Evolutionary conservation across 495 filamentous ascomycete species (phyloP).

Genomic region (Apiosordaria backusii): DNA sequence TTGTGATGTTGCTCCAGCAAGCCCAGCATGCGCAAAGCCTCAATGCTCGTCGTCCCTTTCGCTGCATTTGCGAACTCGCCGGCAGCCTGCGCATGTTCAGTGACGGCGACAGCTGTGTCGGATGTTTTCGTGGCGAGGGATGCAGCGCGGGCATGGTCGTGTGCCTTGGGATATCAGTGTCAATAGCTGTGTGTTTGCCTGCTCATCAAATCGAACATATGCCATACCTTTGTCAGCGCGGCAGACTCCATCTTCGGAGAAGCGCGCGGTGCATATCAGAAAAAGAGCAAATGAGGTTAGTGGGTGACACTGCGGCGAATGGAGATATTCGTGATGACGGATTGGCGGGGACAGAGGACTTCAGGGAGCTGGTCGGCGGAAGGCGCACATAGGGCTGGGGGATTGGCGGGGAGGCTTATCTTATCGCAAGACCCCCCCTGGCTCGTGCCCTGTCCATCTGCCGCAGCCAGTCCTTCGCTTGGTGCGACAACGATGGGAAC

Average conservation of each 20-base stretch:
- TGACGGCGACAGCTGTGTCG: slow-evolving; percentile 74
- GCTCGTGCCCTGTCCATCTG: neutral
- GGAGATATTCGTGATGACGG: neutral
- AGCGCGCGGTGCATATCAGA: neutral
- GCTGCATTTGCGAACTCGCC: slow-evolving; percentile 84
- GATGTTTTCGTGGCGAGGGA: slow-evolving; percentile 66
- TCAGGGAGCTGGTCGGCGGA: neutral
- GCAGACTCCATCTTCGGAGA: slow-evolving; percentile 39
- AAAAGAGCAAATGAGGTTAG: neutral
- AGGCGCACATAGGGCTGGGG: slow-evolving; percentile 1
- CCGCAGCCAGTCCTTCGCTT: neutral
- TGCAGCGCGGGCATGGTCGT: slow-evolving; percentile 84
- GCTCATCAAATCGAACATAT: neutral
- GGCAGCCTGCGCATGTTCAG: slow-evolving; percentile 85
- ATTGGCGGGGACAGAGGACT: slow-evolving; percentile 5
- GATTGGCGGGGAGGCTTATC: neutral
- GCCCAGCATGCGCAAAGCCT: slow-evolving; percentile 78
- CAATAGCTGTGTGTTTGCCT: neutral
- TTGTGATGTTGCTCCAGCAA: slow-evolving; percentile 85
- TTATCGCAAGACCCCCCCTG: slow-evolving; percentile 1
- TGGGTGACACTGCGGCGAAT: neutral
- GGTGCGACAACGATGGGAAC: neutral
- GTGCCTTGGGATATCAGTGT: slow-evolving; percentile 54
- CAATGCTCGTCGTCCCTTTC: slow-evolving; percentile 66
- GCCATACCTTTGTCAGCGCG: slow-evolving; percentile 41